Base-by-base conservation (phyloP, 208 protist species). In the Leishmania major region DNA sequence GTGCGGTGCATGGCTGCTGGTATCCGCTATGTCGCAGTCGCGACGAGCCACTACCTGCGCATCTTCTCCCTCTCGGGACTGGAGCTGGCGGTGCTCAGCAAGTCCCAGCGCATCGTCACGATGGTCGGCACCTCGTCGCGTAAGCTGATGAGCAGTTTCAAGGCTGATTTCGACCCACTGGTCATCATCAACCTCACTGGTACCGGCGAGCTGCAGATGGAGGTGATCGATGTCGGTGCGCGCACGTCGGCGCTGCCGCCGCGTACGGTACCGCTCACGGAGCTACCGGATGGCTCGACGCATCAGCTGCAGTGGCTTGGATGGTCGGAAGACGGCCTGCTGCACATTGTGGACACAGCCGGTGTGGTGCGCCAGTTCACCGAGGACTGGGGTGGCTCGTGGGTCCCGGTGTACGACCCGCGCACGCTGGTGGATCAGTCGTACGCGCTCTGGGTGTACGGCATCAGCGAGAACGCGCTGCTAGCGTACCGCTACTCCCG, bases 251-350 rank as follows among this genome's bases (percentile, higher is more conserved):
- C 88, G 49, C 78, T 96, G 55, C 75, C 89, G 53, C 64, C 91
- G 43, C 78, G 83, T 47, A 59, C 69, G 64, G 81, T 96, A 62
- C 90, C 94, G 37, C 88, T 97, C 28, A 96, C 94, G 13, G 79
- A 85, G 75, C 53, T 86, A 47, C 37, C 72, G 8, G 86, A 94
- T 49, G 92, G 89, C 37, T 79, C 67, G 25, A 81, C 77, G 35
- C 94, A 95, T 72, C 92, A 96, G 78, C 84, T 97, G 76, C 92
- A 96, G 87, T 97, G 94, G 94, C 79, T 96, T 40, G 94, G 94
- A 19, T 97, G 92, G 92, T 96, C 93, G 0, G 93, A 97, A 78
- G 94, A 97, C 70, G 94, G 94, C 22, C 90, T 94, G 45, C 91
- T 97, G 77, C 93, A 96, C 87, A 79, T 89, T 40, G 90, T 81